Percentiles rank a stretch among this genome's conserved stretches.
Evolutionary conservation across 106 monocot species (phyloP).

Genomic region (Chionographis japonica): DNA sequence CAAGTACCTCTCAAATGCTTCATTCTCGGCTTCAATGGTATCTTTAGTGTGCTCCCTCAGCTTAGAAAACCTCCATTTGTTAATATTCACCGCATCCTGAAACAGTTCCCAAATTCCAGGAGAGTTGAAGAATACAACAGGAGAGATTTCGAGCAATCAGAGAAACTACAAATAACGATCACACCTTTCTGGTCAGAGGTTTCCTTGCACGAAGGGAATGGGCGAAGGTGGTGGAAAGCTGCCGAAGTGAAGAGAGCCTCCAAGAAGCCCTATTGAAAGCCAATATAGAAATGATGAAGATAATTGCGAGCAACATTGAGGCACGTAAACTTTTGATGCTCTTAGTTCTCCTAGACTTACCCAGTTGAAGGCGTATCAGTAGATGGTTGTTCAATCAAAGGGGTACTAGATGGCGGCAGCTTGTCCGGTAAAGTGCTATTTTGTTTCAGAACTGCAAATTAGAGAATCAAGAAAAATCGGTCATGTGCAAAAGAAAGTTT

Average conservation of each 20-base stretch:
- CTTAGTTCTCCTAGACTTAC: constrained; percentile 24
- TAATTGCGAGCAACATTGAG: background rate
- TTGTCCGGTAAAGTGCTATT: constrained; percentile 74
- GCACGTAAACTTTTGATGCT: background rate
- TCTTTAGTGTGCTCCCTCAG: constrained; percentile 63
- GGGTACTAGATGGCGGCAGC: constrained; percentile 33
- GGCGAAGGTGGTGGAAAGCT: constrained; percentile 51
- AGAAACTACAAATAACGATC: background rate
- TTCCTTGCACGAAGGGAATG: constrained; percentile 55
- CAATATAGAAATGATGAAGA: background rate
- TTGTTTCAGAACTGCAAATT: constrained; percentile 67
- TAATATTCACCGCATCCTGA: constrained; percentile 70
- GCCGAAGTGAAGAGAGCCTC: constrained; percentile 66
- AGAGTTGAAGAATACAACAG: background rate
- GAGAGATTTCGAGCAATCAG: background rate
- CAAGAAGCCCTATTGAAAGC: constrained; percentile 50
- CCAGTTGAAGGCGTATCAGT: constrained; percentile 41
- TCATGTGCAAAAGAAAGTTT: background rate
- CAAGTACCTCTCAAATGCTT: constrained; percentile 84
- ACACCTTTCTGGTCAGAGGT: constrained; percentile 74
- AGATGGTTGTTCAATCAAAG: constrained; percentile 52
- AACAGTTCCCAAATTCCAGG: background rate
- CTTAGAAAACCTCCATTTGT: constrained; percentile 82
- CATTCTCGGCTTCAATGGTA: constrained; percentile 72
- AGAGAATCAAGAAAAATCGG: background rate